Conservation (phyloP, 225 moss, liverwort and hornwort species). For the Bryum argenteum region DNA sequence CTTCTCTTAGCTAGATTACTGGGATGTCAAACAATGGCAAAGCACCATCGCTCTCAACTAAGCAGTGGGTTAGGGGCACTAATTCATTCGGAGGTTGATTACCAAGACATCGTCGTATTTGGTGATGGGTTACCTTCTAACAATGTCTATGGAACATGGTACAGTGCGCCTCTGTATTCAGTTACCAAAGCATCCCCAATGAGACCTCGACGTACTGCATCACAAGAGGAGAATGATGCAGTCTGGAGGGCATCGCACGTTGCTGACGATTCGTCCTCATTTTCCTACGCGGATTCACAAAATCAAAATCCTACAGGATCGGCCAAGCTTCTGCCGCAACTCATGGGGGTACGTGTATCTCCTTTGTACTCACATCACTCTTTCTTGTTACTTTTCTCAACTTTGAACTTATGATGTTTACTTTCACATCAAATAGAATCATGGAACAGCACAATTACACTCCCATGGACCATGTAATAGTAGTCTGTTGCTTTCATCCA, state of each 20-base stretch:
- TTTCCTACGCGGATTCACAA: slow-evolving; percentile 58
- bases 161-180: slow-evolving; percentile 83
- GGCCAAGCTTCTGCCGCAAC: slow-evolving; percentile 72
- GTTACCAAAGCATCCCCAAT: slow-evolving; percentile 60
- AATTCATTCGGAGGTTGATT: too few species aligned
- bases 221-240: slow-evolving; percentile 64
- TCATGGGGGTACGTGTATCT: slow-evolving; percentile 68
- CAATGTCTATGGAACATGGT: slow-evolving; percentile 6
- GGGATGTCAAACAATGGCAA: too few species aligned
- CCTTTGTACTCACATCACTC: slow-evolving; percentile 20
- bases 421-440: slow-evolving; percentile 4
- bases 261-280: slow-evolving; percentile 68
- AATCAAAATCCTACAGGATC: slow-evolving; percentile 63
- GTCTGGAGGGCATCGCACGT: slow-evolving; percentile 64
- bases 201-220: slow-evolving; percentile 52
- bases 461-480: neutral
- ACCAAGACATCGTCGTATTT: neutral
- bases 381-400: neutral
- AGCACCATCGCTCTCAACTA: too few species aligned
- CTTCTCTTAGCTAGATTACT: too few species aligned
- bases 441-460: too few species aligned
- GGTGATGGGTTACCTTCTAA: slow-evolving; percentile 17
- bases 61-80: too few species aligned
- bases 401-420: neutral
- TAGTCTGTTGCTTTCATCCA: slow-evolving; percentile 3